Evolutionary conservation across 2,329 filamentous ascomycete species (phyloP), one percentile per base, ranked within the genome.

Genomic region (Elsinoe perseae): DNA sequence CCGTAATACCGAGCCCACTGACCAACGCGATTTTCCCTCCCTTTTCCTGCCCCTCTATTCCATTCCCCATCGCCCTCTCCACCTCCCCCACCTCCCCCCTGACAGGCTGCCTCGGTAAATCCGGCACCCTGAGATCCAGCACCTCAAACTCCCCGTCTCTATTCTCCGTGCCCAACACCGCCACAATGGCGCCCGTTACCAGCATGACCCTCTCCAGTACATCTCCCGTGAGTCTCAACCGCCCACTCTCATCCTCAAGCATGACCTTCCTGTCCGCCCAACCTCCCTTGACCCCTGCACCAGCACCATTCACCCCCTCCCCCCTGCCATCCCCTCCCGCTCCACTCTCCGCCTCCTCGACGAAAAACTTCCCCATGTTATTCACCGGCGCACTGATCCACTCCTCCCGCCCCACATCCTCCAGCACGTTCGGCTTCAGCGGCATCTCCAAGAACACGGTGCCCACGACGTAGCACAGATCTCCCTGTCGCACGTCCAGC

Each of bases 371-470:
- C 61, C 85, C 36, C 21, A 16, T 79, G 58, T 85, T 80, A 6
- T 83, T 80, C 12, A 87, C 83, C 7, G 91, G 90, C 1, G 87
- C 89, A 0, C 88, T 85, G 58, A 95, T 89, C 85, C 89, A 96
- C 68, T 91, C 87, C 86, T 95, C 56, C 14, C 23, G 6, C n/a
- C 48, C 38, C 40, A 98, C 87, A 64, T 98, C 93, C 58, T 96
- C 91, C 30, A 98, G 75, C 69, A 98, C 92, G 67, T 95, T 95
- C 1, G 95, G 93, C 74, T 98, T 98, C 65, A 96, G 72, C 2
- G 87, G 82, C 89, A 98, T 91, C 61, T 97, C 89, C 86, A 97
- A 95, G 70, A 95, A 98, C 28, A 97, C 83, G 0, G 93, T 98
- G 14, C 95, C 93, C 0, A 85, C 80, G 14, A 98, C 87, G 90